Conservation (phyloP, 768 basidiomycete species). For the Rhizopogon vulgaris region DNA sequence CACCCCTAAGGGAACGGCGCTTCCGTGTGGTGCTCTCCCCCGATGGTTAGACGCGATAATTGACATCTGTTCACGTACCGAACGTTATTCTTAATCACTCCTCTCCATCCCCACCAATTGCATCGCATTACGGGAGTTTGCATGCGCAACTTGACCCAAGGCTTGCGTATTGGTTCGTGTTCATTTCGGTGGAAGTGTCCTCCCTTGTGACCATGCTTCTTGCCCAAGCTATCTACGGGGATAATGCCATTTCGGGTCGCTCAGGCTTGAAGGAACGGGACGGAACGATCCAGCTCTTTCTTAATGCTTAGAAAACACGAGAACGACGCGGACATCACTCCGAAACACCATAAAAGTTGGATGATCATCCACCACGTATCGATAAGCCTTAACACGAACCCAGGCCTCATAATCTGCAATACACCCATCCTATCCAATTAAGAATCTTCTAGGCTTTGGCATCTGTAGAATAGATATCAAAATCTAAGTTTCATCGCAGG, state of each 20-base stretch:
- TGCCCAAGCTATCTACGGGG: background rate
- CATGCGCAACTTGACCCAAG: background rate
- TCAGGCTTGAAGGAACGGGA: background rate
- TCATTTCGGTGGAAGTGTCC: slow-evolving; percentile 10
- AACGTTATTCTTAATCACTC: background rate
- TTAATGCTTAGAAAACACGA: background rate
- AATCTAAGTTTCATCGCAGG: background rate
- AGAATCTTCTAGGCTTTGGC: background rate
- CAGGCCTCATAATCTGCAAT: background rate
- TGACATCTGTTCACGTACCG: background rate
- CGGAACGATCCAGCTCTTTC: too few species aligned
- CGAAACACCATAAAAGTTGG: too few species aligned
- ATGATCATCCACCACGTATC: background rate
- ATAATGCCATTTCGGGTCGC: slow-evolving; percentile 14
- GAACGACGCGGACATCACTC: background rate
- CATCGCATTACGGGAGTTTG: slow-evolving; percentile 13
- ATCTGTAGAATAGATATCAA: background rate
- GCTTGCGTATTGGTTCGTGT: slow-evolving; percentile 7
- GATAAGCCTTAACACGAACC: background rate
- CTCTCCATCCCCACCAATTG: slow-evolving; percentile 15
- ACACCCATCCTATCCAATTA: background rate
- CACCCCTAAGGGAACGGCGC: background rate
- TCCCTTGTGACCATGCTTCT: slow-evolving; percentile 10
- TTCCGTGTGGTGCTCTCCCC: background rate
- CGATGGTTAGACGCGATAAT: background rate